phyloP scores from a whole-genome alignment of 179 eudicot genomes.

The Camellia oleifera region DNA sequence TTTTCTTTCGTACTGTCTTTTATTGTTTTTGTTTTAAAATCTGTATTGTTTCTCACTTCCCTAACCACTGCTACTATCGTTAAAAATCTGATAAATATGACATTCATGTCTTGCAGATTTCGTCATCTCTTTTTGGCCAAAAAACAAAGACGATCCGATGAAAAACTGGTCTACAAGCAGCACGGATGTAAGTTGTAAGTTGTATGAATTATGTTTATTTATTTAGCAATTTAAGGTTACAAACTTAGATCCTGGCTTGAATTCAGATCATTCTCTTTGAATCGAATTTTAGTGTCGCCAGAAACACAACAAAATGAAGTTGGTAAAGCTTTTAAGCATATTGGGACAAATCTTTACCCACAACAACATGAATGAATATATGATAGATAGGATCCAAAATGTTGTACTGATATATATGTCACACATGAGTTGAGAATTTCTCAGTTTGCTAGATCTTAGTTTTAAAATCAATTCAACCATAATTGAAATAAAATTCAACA shows the following conservation, averaged over 20 bases:
- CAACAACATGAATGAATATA: not conserved
- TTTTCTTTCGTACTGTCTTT: not conserved
- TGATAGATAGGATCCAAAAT: not conserved
- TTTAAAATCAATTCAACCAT: not conserved
- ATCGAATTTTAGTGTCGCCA: too few relatives aligned
- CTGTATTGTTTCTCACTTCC: not conserved
- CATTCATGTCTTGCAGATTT: not conserved
- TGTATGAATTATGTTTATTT: not conserved
- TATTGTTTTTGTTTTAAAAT: not conserved
- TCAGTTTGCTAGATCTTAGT: not conserved
- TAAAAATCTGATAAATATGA: not conserved
- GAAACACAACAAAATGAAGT: too few relatives aligned
- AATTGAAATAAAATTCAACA: not conserved
- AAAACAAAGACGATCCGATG: slow-evolving; percentile 13
- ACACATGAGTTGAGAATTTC: not conserved
- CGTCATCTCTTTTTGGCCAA: slow-evolving; percentile 30
- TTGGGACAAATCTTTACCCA: not conserved
- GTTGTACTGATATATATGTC: not conserved
- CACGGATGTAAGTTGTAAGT: slow-evolving; percentile 18
- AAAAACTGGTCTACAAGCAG: slow-evolving; percentile 12
- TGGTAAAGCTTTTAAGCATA: too few relatives aligned
- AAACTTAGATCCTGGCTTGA: not conserved
- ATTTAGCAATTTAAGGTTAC: not conserved
- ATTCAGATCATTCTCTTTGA: not conserved
- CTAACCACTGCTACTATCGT: not conserved